Percentiles rank a stretch among this genome's conserved stretches.
These are phyloP conservation scores for Pisolithus orientalis DNA, from an alignment of 768 basidiomycete species.

Conservation along the genomic window DNA sequence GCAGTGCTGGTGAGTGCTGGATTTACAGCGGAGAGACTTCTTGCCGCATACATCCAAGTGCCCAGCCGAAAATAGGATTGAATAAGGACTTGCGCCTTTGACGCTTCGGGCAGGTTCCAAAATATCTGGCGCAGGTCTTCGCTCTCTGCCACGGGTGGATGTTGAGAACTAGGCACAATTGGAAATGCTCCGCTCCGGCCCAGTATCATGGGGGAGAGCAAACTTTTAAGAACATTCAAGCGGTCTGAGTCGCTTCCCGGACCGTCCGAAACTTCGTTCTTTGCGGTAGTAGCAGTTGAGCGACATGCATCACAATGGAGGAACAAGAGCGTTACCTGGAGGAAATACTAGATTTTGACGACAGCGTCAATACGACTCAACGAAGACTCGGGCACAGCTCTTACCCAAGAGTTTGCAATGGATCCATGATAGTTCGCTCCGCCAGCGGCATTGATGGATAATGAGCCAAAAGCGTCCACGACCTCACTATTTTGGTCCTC, in stretches of 20 bases:
- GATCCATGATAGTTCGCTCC: slow-evolving; percentile 73
- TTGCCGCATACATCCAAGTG: slow-evolving; percentile 58
- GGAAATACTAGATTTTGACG: slow-evolving; percentile 49
- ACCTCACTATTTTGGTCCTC: slow-evolving; percentile 62
- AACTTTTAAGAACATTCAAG: slow-evolving; percentile 41
- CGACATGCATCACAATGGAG: background rate
- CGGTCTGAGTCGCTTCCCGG: slow-evolving; percentile 43
- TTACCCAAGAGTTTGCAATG: slow-evolving; percentile 71
- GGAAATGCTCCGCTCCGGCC: slow-evolving; percentile 62
- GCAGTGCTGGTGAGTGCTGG: slow-evolving; percentile 5
- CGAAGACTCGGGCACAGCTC: slow-evolving; percentile 14
- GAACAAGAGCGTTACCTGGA: slow-evolving; percentile 46
- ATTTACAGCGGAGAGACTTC: background rate
- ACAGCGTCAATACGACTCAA: slow-evolving; percentile 2
- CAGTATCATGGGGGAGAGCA: slow-evolving; percentile 60
- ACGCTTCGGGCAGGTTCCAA: slow-evolving; percentile 63
- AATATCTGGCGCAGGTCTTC: slow-evolving; percentile 51
- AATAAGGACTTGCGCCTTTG: slow-evolving; percentile 55
- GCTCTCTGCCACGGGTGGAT: slow-evolving; percentile 33
- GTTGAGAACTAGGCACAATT: slow-evolving; percentile 38
- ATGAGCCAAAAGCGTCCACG: slow-evolving; percentile 73
- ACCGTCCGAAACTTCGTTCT: slow-evolving; percentile 60
- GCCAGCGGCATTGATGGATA: slow-evolving; percentile 68
- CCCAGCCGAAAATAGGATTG: slow-evolving; percentile 58
- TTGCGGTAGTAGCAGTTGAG: slow-evolving; percentile 8